These are phyloP conservation scores for Helotiales sp. DNA, from an alignment of 2,329 filamentous ascomycete species.

Conservation along the genomic window DNA sequence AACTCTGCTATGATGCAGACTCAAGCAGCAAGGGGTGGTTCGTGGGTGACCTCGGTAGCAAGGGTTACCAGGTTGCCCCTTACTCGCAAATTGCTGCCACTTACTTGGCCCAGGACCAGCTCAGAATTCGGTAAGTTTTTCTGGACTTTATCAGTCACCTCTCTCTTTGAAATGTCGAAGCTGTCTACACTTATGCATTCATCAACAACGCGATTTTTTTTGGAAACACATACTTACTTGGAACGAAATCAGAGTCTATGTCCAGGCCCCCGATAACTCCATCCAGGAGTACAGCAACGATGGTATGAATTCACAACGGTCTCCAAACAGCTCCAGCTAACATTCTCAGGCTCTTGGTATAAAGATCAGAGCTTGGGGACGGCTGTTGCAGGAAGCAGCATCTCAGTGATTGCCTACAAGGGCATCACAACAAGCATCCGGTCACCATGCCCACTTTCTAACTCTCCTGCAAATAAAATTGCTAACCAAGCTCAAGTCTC, in stretches of 20 bases:
- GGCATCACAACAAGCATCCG: conserved; percentile 11
- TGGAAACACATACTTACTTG: neutral
- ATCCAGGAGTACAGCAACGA: conserved; percentile 22
- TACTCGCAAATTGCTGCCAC: conserved; percentile 20
- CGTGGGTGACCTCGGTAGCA: conserved; percentile 3
- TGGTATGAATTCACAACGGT: neutral
- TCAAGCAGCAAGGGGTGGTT: conserved; percentile 19
- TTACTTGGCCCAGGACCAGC: conserved; percentile 2
- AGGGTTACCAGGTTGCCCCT: conserved; percentile 13
- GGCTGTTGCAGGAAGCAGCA: conserved; percentile 12
- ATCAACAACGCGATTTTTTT: neutral
- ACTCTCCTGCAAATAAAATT: neutral
- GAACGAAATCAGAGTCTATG: conserved; percentile 10
- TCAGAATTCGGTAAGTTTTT: conserved; percentile 1
- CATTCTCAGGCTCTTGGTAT: conserved; percentile 6
- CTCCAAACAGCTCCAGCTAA: neutral
- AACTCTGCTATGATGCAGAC: conserved; percentile 17
- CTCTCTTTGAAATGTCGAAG: no score
- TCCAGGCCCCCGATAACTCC: conserved; percentile 14
- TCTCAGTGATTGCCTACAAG: conserved; percentile 11
- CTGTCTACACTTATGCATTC: no score
- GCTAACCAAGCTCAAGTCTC: conserved; percentile 4
- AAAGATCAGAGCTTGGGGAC: conserved; percentile 12
- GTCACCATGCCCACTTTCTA: no score
- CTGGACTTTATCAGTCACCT: no score